Evolutionary conservation across 73 alveolate genomes (phyloP), one percentile per base, ranked within the genome.

Genomic region (Symbiodinium natans): DNA sequence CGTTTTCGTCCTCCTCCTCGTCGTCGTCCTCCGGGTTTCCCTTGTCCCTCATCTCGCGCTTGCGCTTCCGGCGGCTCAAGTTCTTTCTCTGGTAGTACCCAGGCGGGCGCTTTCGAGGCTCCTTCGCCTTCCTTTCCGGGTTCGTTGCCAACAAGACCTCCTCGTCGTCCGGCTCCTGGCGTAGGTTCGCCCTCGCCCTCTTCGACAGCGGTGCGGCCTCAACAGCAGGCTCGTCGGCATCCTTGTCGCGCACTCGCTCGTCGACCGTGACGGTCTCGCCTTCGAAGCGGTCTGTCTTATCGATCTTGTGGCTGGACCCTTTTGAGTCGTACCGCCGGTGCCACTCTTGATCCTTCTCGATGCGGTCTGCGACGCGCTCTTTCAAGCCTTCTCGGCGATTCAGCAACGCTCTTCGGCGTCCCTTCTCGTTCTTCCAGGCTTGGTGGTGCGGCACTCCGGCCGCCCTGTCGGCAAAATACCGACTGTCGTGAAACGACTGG

Each of bases 371-470:
- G 5, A 71, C 92, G 19, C 92, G 19, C 41, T 40, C 92, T 1
- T 9, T 10, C 19, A 41, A 25, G 92, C 73, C 73, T 31, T 40
- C 9, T 7, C 31, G 17, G 41, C 92, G 40, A 29, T 82, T 9
- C 73, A 82, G 34, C 10, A 41, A 41, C 6, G 92, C 92, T 23
- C 73, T 7, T 2, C 92, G 38, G 29, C 92, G 38, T 29, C 27
- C 41, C 41, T 48, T 40, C 40, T 82, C 92, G 2, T 39, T 71
- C 6, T 23, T 36, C 92, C 92, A 82, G 2, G 92, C 92, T 8
- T 33, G 34, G 31, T 82, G 92, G 52, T 82, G 92, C 23, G 92
- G 41, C 9, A 31, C 41, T 41, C 92, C 92, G 29, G 68, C 73
- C 8, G 8, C 31, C 7, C 40, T 33, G 11, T 63, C 92, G 40